Evolutionary conservation across 202 grass and related monocot genomes (phyloP).

Genomic region (Carex sylvatica): DNA sequence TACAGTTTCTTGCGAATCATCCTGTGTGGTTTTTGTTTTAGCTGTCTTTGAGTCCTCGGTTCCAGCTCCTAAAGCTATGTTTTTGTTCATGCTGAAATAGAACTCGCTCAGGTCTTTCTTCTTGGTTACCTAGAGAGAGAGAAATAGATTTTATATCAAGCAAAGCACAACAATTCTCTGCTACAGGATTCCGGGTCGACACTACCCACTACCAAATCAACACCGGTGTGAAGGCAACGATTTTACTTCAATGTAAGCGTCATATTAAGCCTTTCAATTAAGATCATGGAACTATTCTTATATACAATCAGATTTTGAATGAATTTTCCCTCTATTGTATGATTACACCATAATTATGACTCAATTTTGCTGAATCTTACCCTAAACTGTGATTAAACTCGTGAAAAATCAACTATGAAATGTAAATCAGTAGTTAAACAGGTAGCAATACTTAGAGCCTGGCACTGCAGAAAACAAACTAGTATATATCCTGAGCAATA

Average conservation of each 20-base stretch:
- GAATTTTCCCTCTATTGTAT: background rate
- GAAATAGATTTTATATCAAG: constrained; percentile 17
- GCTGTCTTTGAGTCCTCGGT: constrained; percentile 29
- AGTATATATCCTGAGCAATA: background rate
- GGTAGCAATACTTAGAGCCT: background rate
- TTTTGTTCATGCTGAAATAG: constrained; percentile 78
- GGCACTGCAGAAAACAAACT: background rate
- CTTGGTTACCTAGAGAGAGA: constrained; percentile 70
- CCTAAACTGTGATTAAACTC: background rate
- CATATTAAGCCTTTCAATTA: background rate
- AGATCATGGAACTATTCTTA: background rate
- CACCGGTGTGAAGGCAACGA: background rate
- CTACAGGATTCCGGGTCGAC: constrained; percentile 17
- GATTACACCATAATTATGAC: background rate
- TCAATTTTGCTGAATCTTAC: background rate
- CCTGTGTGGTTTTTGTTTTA: constrained; percentile 31
- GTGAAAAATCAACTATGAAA: background rate
- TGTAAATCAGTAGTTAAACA: background rate
- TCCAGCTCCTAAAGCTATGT: constrained; percentile 79
- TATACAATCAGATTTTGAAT: background rate
- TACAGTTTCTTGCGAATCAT: constrained; percentile 35
- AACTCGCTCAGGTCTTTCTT: constrained; percentile 95
- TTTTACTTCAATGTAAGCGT: background rate
- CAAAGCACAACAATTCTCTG: background rate
- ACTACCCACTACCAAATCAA: constrained; percentile 7